Evolutionary conservation across 352 stramenopile genomes (phyloP).

Genomic region (Pythium biforme): DNA sequence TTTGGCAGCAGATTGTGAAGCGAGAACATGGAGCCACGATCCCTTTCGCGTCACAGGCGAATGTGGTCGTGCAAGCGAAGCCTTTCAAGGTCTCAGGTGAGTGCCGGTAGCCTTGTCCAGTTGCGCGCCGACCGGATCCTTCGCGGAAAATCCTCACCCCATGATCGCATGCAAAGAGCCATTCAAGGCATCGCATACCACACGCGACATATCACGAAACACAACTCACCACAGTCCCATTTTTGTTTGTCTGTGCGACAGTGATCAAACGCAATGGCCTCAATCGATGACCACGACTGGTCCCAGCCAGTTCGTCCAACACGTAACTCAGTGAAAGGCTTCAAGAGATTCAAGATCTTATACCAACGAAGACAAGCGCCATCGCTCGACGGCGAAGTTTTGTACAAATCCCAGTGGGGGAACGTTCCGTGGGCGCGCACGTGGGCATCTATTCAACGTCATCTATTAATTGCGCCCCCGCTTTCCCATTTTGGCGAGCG

Average conservation of each 20-base stretch:
- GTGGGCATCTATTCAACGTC: not conserved
- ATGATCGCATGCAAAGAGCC: not conserved
- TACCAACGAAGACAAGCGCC: not conserved
- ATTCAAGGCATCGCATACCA: not conserved
- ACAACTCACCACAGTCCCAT: not conserved
- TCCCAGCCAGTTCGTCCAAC: too few species aligned
- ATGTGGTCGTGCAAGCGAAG: not conserved
- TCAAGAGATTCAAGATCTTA: not conserved
- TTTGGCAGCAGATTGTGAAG: not conserved
- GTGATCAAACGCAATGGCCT: too few species aligned
- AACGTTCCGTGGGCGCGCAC: not conserved
- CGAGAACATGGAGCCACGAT: slow-evolving; percentile 1
- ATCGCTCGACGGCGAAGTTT: not conserved
- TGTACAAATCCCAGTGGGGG: not conserved
- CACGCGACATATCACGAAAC: not conserved
- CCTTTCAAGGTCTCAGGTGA: not conserved
- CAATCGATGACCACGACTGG: too few species aligned
- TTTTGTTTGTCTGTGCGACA: not conserved
- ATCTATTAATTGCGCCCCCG: not conserved
- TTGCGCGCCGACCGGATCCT: not conserved
- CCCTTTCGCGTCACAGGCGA: not conserved
- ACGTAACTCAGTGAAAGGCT: too few species aligned
- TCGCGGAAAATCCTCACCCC: not conserved
- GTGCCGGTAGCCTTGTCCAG: not conserved
- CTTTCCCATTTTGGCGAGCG: not conserved